Conservation (phyloP, 768 basidiomycete species). For the Austroboletus eburneus region DNA sequence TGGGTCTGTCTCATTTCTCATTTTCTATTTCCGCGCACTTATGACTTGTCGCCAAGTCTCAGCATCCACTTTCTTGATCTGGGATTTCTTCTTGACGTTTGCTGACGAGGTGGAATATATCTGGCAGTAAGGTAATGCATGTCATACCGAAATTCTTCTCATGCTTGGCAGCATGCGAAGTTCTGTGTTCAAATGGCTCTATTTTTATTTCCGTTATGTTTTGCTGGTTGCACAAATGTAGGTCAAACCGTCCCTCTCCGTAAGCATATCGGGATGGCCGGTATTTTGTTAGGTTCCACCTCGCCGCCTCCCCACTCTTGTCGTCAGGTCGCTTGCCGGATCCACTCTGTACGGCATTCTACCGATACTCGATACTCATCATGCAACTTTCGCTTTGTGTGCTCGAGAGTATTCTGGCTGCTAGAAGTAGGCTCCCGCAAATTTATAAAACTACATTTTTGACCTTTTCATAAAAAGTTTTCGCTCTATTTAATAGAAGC, state of each 20-base stretch:
- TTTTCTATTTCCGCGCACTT: not conserved
- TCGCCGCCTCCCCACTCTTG: slow-evolving; percentile 4
- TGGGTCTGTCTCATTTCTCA: slow-evolving; percentile 1
- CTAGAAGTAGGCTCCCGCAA: slow-evolving; percentile 19
- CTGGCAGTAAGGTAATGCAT: slow-evolving; percentile 25
- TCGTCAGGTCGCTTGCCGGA: slow-evolving; percentile 8
- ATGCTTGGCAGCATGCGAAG: slow-evolving; percentile 10
- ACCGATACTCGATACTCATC: slow-evolving; percentile 1
- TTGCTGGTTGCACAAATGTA: slow-evolving; percentile 11
- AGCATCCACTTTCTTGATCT: slow-evolving; percentile 5
- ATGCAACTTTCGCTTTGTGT: slow-evolving; percentile 10
- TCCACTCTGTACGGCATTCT: slow-evolving; percentile 11
- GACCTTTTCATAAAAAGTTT: slow-evolving; percentile 9
- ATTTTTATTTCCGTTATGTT: slow-evolving; percentile 18
- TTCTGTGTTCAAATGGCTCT: slow-evolving; percentile 10
- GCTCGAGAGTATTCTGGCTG: slow-evolving; percentile 22
- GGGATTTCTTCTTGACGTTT: not conserved
- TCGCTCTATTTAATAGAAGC: slow-evolving; percentile 34
- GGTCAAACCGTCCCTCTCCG: not conserved
- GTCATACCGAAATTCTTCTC: too few relatives aligned
- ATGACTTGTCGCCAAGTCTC: slow-evolving; percentile 16
- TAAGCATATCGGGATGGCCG: not conserved
- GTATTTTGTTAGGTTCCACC: slow-evolving; percentile 7
- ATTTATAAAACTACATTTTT: not conserved
- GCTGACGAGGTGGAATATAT: slow-evolving; percentile 15